phyloP scores from a whole-genome alignment of 176 grass and related monocot genomes.

The Stipa capillata region DNA sequence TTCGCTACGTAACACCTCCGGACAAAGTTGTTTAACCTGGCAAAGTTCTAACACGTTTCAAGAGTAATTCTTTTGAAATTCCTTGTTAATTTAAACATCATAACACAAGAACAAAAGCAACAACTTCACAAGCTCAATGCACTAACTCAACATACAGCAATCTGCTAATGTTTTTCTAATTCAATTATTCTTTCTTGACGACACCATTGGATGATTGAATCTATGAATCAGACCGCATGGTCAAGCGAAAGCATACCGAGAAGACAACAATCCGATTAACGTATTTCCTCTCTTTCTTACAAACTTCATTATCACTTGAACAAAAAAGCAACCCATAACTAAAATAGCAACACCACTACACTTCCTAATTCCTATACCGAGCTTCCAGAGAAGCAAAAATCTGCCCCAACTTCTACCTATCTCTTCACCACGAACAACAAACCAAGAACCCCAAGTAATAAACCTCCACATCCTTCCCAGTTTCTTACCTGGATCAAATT shows the following conservation, averaged over 20 bases:
- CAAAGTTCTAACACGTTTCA: not conserved
- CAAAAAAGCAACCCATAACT: not conserved
- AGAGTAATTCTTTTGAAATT: too few species aligned
- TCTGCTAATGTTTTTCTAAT: not conserved
- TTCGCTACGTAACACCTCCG: slow-evolving; percentile 54
- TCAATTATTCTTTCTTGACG: not conserved
- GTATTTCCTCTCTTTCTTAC: not conserved
- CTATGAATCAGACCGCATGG: not conserved
- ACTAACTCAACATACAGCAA: not conserved
- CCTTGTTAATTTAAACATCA: not conserved
- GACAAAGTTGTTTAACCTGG: slow-evolving; percentile 51
- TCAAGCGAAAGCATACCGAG: not conserved
- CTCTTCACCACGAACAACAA: not conserved
- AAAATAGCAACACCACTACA: not conserved
- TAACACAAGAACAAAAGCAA: not conserved
- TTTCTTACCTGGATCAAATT: not conserved
- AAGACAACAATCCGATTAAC: not conserved
- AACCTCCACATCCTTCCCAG: not conserved
- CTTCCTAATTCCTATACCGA: too few species aligned
- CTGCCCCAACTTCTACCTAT: not conserved
- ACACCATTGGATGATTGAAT: too few species aligned
- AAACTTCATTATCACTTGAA: not conserved
- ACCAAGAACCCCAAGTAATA: not conserved
- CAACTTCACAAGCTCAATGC: not conserved
- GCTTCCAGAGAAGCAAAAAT: too few species aligned